Base-by-base conservation (phyloP, 345 rosid species). In the Euclidium syriacum region DNA sequence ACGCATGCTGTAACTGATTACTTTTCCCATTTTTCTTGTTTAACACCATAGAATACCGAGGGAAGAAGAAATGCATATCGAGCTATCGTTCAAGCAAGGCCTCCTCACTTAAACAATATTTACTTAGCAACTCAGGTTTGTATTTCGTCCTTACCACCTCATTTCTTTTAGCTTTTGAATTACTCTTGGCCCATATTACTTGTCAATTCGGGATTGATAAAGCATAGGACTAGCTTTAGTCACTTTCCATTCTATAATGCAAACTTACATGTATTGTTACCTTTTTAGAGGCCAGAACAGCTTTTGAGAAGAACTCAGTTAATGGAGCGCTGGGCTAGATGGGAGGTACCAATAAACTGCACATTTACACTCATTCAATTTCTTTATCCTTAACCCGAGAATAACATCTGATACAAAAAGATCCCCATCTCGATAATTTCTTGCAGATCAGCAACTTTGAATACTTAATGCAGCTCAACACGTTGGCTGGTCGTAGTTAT, bases 401-500 rank as follows among this genome's bases (percentile, higher is more conserved):
- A 56, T 49, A 65, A 25, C 40, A 26, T 69, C 15, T 52, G 42
- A 70, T 42, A 57, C 26, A 54, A 27, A 56, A 52, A 29, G 43
- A 58, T 30, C 30, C 58, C 10, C n/a, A 55, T 66, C 33, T 38
- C 25, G 25, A 51, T 67, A 27, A 17, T 29, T 42, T 72, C 44
- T n/a, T 86, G 79, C 92, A 94, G 99, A 94, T 94, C 75, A 90
- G 95, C 90, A 94, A 94, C 79, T 94, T 94, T 59, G 97, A 94
- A 73, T 94, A 94, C 76, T 73, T 94, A 67, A 94, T 94, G 97
- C 90, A 81, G 74, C 81, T 94, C 60, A 94, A 94, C 71, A 94
- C 96, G 42, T 75, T 94, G 82, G 97, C 99, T 72, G 99, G 99
- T 43, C 96, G 96, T 65, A 87, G 97, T 74, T 94, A 86, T 76